Conservation (phyloP, 495 filamentous ascomycete species). For the Tuber magnatum region DNA sequence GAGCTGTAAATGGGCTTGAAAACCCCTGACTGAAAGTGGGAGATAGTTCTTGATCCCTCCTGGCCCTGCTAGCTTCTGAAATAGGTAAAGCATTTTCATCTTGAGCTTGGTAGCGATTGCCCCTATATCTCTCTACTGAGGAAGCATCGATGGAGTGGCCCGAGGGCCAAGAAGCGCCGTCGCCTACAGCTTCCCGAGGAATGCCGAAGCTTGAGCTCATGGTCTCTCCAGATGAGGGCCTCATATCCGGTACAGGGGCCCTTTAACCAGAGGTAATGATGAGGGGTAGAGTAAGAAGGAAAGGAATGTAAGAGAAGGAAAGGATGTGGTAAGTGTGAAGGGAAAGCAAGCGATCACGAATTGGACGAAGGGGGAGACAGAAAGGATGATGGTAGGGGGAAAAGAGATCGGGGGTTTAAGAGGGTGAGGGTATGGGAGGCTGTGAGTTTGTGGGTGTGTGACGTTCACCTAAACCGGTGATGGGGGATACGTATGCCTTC, state of each 20-base stretch:
- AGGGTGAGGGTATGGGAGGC: not conserved
- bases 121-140: not conserved
- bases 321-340: not conserved
- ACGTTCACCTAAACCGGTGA: not conserved
- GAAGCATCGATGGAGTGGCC: not conserved
- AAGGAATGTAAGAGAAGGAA: not conserved
- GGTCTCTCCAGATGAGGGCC: not conserved
- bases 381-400: not conserved
- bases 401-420: not conserved
- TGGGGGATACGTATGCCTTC: not conserved
- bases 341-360: not conserved
- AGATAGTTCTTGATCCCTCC: not conserved
- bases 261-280: not conserved
- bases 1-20: not conserved
- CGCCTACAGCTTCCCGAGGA: not conserved
- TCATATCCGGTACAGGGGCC: not conserved
- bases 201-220: not conserved
- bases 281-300: not conserved
- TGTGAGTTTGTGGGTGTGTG: not conserved
- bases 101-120: not conserved
- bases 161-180: not conserved
- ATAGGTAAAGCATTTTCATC: not conserved
- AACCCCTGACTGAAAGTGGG: not conserved
- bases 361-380: not conserved
- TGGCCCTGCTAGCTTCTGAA: not conserved